phyloP scores from a whole-genome alignment of 108 stramenopile species.

The Nitzschia palea region DNA sequence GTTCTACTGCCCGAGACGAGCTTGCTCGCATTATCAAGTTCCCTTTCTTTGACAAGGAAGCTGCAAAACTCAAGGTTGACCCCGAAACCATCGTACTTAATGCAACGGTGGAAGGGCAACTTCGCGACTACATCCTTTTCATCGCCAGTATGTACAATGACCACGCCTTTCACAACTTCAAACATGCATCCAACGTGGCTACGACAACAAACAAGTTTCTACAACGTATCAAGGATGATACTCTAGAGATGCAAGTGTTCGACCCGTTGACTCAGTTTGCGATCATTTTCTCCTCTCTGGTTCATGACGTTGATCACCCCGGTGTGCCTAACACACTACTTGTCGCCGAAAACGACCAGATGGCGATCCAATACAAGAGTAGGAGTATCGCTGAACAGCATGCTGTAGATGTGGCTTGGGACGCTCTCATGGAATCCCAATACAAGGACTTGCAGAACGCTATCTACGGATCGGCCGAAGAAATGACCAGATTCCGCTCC shows the following conservation, averaged over 20 bases:
- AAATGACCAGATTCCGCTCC: constrained; percentile 27
- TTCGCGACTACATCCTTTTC: constrained; percentile 20
- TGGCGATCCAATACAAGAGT: constrained; percentile 34
- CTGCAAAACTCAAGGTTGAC: constrained; percentile 16
- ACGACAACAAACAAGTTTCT: constrained; percentile 14
- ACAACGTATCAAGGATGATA: constrained; percentile 17
- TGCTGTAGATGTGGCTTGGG: constrained; percentile 21
- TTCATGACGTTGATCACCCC: constrained; percentile 23
- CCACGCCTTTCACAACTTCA: constrained; percentile 45
- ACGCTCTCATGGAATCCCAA: constrained; percentile 30
- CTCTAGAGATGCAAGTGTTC: constrained; percentile 30
- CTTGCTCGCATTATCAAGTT: constrained; percentile 6
- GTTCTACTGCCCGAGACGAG: constrained; percentile 20
- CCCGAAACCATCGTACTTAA: constrained; percentile 12
- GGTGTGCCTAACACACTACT: constrained; percentile 54
- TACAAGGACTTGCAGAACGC: constrained; percentile 20
- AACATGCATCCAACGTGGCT: constrained; percentile 31
- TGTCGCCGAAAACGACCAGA: constrained; percentile 24
- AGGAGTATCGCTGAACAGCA: constrained; percentile 48
- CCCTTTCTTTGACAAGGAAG: constrained; percentile 24
- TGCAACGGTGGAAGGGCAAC: constrained; percentile 5
- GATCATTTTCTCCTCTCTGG: constrained; percentile 23
- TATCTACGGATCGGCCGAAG: constrained; percentile 20
- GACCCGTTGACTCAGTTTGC: constrained; percentile 23
- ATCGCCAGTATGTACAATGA: constrained; percentile 28